Conservation (phyloP, 495 filamentous ascomycete genomes). For the Staphylotrichum tortipilum region DNA sequence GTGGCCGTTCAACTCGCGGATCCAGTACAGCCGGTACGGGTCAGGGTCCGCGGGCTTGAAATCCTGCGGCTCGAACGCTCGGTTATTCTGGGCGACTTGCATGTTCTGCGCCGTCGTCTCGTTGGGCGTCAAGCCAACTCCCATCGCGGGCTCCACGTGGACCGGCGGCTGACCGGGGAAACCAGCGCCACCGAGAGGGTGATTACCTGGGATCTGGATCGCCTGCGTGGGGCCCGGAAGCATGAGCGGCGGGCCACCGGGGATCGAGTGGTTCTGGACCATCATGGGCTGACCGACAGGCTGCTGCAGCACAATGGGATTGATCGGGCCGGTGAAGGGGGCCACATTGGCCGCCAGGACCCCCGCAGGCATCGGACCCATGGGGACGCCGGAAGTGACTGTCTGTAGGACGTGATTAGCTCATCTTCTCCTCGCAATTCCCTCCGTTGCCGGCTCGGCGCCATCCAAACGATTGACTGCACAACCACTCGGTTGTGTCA, state of each 20-base stretch:
- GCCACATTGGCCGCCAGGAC: too few species aligned
- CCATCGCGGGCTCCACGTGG: conserved; percentile 24
- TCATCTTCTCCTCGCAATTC: too few species aligned
- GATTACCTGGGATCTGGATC: conserved; percentile 7
- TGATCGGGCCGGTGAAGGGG: conserved; percentile 5
- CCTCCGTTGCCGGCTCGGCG: background rate
- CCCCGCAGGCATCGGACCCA: conserved; percentile 10
- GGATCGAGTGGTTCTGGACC: conserved; percentile 6
- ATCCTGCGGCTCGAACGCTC: conserved; percentile 39
- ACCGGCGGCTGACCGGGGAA: conserved; percentile 12
- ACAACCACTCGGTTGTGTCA: background rate
- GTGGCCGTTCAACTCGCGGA: conserved; percentile 39
- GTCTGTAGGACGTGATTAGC: too few species aligned
- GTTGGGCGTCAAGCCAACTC: conserved; percentile 32
- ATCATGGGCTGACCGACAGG: conserved; percentile 12
- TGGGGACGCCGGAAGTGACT: conserved; percentile 4
- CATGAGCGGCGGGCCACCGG: conserved; percentile 1
- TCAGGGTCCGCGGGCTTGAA: conserved; percentile 45
- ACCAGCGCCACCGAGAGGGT: background rate
- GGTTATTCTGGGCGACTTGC: conserved; percentile 31
- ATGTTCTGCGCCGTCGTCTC: conserved; percentile 32
- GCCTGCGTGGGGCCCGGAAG: conserved; percentile 2
- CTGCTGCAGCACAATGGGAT: conserved; percentile 16
- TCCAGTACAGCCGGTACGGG: conserved; percentile 42
- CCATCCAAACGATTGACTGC: background rate